These are phyloP conservation scores for Rhizophora apiculata DNA, from an alignment of 345 rosid genomes.

Conservation along the genomic window DNA sequence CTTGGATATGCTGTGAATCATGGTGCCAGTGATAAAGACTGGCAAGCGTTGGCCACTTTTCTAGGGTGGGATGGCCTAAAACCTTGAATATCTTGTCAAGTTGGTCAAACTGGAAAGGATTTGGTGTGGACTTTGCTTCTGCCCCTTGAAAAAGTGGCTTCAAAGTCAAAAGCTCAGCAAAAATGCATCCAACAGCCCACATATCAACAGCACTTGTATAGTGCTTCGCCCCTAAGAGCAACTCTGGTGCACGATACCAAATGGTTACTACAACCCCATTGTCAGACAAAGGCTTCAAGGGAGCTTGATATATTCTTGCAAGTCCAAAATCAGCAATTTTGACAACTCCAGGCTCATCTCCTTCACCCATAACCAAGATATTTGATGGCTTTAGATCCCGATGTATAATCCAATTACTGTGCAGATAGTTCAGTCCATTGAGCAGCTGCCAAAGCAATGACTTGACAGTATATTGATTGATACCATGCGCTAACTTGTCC, in stretches of 20 bases:
- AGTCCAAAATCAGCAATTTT: slow-evolving; percentile 99
- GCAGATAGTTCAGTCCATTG: slow-evolving; percentile 94
- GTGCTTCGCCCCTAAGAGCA: slow-evolving; percentile 97
- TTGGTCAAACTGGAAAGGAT: slow-evolving; percentile 94
- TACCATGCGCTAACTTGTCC: slow-evolving; percentile 61
- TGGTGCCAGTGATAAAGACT: slow-evolving; percentile 87
- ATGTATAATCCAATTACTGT: slow-evolving; percentile 98
- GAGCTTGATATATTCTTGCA: slow-evolving; percentile 94
- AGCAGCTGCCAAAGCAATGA: slow-evolving; percentile 98
- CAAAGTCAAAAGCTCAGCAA: slow-evolving; percentile 91
- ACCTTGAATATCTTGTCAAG: slow-evolving; percentile 99
- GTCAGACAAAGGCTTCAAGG: slow-evolving; percentile 71
- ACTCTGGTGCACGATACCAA: slow-evolving; percentile 99
- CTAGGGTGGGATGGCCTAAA: slow-evolving; percentile 88
- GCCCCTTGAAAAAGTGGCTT: slow-evolving; percentile 97
- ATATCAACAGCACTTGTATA: slow-evolving; percentile 94
- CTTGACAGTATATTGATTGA: slow-evolving; percentile 82
- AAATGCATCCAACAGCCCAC: slow-evolving; percentile 99
- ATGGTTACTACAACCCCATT: slow-evolving; percentile 98
- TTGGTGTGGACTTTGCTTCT: slow-evolving; percentile 76
- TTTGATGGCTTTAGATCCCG: slow-evolving; percentile 97
- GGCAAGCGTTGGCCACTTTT: slow-evolving; percentile 88
- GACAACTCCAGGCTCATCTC: slow-evolving; percentile 92
- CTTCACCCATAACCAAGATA: slow-evolving; percentile 98
- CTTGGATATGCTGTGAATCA: slow-evolving; percentile 78